Evolutionary conservation across 768 basidiomycete genomes (phyloP), one percentile per base, ranked within the genome.

Genomic region (Mycena metata): DNA sequence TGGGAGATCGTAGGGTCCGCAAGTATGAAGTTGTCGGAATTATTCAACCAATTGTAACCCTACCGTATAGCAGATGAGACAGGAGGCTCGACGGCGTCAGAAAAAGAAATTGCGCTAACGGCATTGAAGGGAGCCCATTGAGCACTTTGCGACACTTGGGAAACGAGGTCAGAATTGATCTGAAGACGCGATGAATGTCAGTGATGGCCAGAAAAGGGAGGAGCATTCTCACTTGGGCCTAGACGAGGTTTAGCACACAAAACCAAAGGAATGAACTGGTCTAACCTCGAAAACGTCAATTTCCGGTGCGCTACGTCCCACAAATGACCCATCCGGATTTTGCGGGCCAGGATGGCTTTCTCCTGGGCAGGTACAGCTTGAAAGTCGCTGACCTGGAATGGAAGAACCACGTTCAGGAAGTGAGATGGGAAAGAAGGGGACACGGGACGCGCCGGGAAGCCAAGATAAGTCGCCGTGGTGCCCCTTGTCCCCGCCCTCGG

Each of bases 341-440:
- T 87, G 79, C n/a, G 96, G 96, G 8, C 96, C 96, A 3, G 96
- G 96, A 79, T 98, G 96, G n/a, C 89, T 83, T 79, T 96, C 93
- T 39, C 90, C 89, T 13, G 85, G 80, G 77, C 97, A 98, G 3
- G 97, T 98, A 77, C 97, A 98, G 46, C 92, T 83, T 11, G 94
- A 95, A 26, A 98, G 82, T 58, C 89, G 86, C 76, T 98, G 96
- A 12, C 97, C 97, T 0, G 91, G 85, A 98, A 0, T 93, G 91
- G 85, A 98, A 0, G 94, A 95, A 19, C 15, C 9, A 10, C 15
- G 39, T 15, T 39, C 39, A 39, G 39, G 30, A 30, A 39, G 11
- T 15, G 9, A 39, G 15, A 11, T 10, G 10, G 39, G 39, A 39
- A 39, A 10, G 39, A 39, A 39, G 11, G 15, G 39, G n/a, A n/a